These are phyloP conservation scores for Podospora appendiculata DNA, from an alignment of 495 filamentous ascomycete species.

Conservation along the genomic window DNA sequence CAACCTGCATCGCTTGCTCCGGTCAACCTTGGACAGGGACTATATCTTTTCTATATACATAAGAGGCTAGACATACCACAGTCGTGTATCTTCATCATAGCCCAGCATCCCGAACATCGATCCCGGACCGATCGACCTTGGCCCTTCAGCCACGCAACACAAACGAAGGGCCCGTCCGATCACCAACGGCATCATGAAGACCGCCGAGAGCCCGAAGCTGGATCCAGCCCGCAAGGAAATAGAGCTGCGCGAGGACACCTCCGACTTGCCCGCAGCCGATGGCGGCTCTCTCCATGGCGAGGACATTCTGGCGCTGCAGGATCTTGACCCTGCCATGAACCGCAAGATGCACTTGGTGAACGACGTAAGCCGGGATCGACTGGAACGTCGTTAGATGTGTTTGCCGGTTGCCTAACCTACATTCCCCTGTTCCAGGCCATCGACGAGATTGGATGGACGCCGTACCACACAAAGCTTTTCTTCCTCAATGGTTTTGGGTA, in stretches of 20 bases:
- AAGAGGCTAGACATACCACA: too few species aligned
- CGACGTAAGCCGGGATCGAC: constrained; percentile 39
- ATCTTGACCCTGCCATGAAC: constrained; percentile 55
- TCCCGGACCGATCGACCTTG: too few species aligned
- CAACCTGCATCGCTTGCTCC: too few species aligned
- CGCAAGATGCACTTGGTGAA: constrained; percentile 66
- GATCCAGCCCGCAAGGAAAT: background rate
- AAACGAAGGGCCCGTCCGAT: too few species aligned
- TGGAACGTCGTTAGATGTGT: background rate
- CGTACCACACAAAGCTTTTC: constrained; percentile 64
- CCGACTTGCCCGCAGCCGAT: background rate
- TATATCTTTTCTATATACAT: too few species aligned
- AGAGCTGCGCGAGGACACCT: background rate
- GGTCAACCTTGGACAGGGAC: too few species aligned
- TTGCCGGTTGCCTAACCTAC: background rate
- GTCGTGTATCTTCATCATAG: too few species aligned
- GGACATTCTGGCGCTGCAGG: constrained; percentile 42
- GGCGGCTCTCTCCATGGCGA: constrained; percentile 11
- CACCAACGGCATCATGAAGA: too few species aligned
- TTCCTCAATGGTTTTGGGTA: constrained; percentile 59
- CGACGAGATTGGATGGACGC: constrained; percentile 65
- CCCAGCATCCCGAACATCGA: too few species aligned
- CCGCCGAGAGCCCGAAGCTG: too few species aligned
- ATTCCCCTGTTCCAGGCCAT: constrained; percentile 43
- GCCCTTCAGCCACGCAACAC: too few species aligned